Base-by-base conservation (phyloP, 106 monocot genomes). In the Platanthera zijinensis region DNA sequence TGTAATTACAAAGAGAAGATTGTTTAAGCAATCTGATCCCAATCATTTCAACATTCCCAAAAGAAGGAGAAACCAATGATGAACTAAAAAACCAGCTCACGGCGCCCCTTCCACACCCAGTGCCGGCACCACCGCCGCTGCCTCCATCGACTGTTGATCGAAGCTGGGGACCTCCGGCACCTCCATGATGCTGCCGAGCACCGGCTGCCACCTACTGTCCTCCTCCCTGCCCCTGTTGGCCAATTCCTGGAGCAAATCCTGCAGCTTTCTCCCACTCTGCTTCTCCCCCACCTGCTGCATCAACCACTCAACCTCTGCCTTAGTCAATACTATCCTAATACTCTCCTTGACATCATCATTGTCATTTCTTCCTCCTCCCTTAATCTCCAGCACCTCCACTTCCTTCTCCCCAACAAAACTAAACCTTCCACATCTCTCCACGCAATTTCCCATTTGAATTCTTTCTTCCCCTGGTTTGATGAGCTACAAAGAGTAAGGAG, bases 361-460 rank as follows among this genome's bases (percentile, higher is more conserved):
- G 8, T 56, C 74, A 15, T 57, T 69, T 53, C 25, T 52, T 46
- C 47, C 52, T 54, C 67, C 28, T 73, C 46, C 14, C 64, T 49
- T 57, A 19, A 5, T 18, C 32, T 62, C 45, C 49, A 57, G 39
- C 25, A 9, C 50, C 14, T n/a, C 49, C 45, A 3, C 14, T 30
- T 48, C 71, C 50, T 72, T 15, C 71, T 72, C 48, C 39, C 52
- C 28, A 12, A 11, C 70, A 46, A 11, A 1, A 6, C 7, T 5
- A 7, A 48, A 46, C 18, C 50, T 17, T 0, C 19, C 46, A 3
- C 12, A 25, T 68, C 67, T 76, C 67, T 81, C 56, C 75, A 81
- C 56, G 75, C 81, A 81, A 45, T 81, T 81, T n/a, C 81, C 81
- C 81, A 81, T 81, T 6, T 39, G 39, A 39, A 39, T 52, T 70